A percentile compares a stretch with the other conserved stretches of the same genome.
Conservation (phyloP, 2,329 filamentous ascomycete genomes). For the Penicillium sp. region DNA sequence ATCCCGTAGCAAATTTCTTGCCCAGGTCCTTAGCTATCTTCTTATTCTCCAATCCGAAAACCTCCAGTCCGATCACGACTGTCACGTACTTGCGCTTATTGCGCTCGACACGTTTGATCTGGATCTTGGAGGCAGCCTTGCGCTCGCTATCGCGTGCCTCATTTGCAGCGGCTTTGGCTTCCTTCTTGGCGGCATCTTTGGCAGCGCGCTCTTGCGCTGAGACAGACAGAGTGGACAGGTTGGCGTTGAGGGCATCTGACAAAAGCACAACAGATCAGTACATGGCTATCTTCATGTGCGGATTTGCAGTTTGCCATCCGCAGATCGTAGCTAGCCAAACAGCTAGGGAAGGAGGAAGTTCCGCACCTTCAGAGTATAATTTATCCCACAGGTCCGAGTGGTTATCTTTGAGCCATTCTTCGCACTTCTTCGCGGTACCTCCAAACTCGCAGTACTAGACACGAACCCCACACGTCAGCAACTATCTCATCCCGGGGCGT, state of each 20-base stretch:
- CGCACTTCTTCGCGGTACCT: constrained; percentile 92
- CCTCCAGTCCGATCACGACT: constrained; percentile 82
- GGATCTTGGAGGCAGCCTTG: constrained; percentile 75
- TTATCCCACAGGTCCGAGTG: constrained; percentile 69
- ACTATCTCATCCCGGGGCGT: not conserved
- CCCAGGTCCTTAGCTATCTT: constrained; percentile 95
- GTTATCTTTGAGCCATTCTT: constrained; percentile 83
- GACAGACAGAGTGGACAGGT: constrained; percentile 79
- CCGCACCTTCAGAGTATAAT: constrained; percentile 79
- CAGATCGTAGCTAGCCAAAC: not conserved
- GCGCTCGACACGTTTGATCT: constrained; percentile 94
- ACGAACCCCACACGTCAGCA: constrained; percentile 42
- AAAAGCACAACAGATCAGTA: not conserved
- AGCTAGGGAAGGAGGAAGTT: not conserved
- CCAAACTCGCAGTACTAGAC: constrained; percentile 99
- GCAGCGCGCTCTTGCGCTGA: constrained; percentile 91
- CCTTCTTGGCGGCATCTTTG: constrained; percentile 96
- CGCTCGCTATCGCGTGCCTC: constrained; percentile 80
- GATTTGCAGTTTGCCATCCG: not conserved
- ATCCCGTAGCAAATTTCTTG: constrained; percentile 97
- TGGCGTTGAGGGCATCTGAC: constrained; percentile 73
- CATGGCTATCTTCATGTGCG: not conserved
- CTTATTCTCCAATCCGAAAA: constrained; percentile 87
- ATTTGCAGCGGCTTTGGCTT: constrained; percentile 83
- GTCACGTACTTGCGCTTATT: constrained; percentile 98